Base-by-base conservation (phyloP, 176 grass and related monocot genomes). In the Cocos nucifera region DNA sequence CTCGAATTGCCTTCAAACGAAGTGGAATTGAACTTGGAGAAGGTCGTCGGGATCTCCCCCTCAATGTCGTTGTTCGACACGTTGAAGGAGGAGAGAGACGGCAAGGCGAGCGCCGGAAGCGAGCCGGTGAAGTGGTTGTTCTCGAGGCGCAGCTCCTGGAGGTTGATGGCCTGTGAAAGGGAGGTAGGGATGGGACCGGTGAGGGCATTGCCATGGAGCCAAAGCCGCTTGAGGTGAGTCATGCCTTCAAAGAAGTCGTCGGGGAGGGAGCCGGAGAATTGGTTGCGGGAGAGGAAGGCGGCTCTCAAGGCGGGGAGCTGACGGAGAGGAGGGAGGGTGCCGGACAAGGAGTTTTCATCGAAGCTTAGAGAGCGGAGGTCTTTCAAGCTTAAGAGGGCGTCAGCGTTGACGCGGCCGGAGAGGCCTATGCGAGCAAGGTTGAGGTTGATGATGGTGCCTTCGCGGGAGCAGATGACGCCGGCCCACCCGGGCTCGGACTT, bases 61-160 rank as follows among this genome's bases (percentile, higher is more conserved):
- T 90, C 78, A n/a, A 97, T 69, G 48, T 91, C 75, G 51, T 97
- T 97, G 8, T 70, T 51, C 0, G 84, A 91, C 0, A 88, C 70
- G 62, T 97, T 81, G 70, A 91, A 65, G 17, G 66, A 62, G 25
- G 72, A 66, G 51, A 97, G 84, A 19, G 57, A 19, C 14, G 69
- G 73, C 9, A 84, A 73, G 18, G 81, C 64, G 30, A 59, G 56
- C 6, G 66, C 14, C 25, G 65, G 53, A 14, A 68, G 19, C n/a
- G n/a, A 3, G 4, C 65, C 65, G 65, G 9, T 4, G 65, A 68
- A 68, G 8, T 39, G 17, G 29, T 68, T 68, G 65, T 68, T 15
- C 53, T 68, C 53, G 26, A 68, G 65, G 28, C 9, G 65, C 21
- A 68, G 27, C 53, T 56, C 65, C 17, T 35, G 3, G 53, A 68